A percentile compares a stretch with the other conserved stretches of the same genome.
Conservation (phyloP, 1,284 basidiomycete species). For the Sporisorium sorghi region DNA sequence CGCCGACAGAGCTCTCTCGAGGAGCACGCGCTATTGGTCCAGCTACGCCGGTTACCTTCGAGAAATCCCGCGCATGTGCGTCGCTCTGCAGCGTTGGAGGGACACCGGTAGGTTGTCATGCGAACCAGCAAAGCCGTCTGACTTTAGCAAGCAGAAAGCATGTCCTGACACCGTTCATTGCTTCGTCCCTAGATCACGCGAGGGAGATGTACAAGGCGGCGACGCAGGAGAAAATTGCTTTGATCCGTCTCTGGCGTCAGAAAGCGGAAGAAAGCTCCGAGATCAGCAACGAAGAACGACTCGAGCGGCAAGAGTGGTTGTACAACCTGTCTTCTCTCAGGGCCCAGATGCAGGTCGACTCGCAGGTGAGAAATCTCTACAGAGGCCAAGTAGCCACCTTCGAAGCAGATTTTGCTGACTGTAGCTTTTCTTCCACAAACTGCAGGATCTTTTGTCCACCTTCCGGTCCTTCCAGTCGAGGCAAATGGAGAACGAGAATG, state of each 20-base stretch:
- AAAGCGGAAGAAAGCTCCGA: slow-evolving; percentile 1
- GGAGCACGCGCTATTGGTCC: slow-evolving; percentile 45
- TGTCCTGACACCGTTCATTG: neutral
- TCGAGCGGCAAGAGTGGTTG: slow-evolving; percentile 20
- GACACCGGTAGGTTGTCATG: slow-evolving; percentile 26
- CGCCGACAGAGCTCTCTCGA: slow-evolving; percentile 29
- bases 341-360: slow-evolving; percentile 3
- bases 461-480: neutral
- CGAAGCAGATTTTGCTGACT: neutral
- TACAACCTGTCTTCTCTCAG: neutral
- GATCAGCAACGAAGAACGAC: slow-evolving; percentile 5
- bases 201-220: slow-evolving; percentile 29
- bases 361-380: slow-evolving; percentile 8
- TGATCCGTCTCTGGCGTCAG: slow-evolving; percentile 15
- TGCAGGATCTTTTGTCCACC: slow-evolving; percentile 4
- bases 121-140: too few species aligned
- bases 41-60: slow-evolving; percentile 50
- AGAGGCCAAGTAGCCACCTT: too few species aligned
- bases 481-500: slow-evolving; percentile 1
- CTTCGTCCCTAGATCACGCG: slow-evolving; percentile 17
- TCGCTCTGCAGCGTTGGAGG: slow-evolving; percentile 35
- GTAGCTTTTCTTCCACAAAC: neutral
- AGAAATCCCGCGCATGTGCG: slow-evolving; percentile 47
- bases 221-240: slow-evolving; percentile 17
- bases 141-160: neutral